phyloP scores from a whole-genome alignment of 768 basidiomycete genomes.

The Clitopilus hobsonii region DNA sequence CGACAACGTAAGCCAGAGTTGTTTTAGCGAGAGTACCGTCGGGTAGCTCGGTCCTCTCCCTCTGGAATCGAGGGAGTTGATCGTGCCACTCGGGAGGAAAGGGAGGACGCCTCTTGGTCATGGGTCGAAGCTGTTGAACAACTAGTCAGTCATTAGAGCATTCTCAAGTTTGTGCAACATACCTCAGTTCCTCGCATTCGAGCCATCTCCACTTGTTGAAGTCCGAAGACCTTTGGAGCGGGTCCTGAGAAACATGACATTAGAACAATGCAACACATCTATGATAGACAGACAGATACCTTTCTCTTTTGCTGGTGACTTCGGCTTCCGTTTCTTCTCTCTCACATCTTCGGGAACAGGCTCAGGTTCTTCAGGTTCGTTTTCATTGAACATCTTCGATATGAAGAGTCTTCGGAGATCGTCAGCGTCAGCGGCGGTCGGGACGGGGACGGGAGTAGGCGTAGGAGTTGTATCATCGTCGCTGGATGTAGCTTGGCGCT shows the following conservation, averaged over 20 bases:
- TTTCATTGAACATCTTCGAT: constrained; percentile 58
- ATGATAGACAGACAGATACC: not conserved
- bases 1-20: constrained; percentile 44
- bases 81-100: constrained; percentile 29
- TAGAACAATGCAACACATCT: not conserved
- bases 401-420: constrained; percentile 52
- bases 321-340: not conserved
- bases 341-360: too few relatives aligned
- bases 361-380: constrained; percentile 12
- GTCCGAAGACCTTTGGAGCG: not conserved
- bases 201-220: not conserved
- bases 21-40: constrained; percentile 9
- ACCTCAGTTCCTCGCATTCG: not conserved
- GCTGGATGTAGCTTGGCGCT: constrained; percentile 17
- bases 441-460: constrained; percentile 16
- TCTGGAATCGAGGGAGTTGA: constrained; percentile 31
- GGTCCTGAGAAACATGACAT: not conserved
- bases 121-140: not conserved
- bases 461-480: constrained; percentile 12
- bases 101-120: constrained; percentile 18
- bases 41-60: not conserved
- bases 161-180: not conserved
- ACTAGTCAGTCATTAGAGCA: not conserved
- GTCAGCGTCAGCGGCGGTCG: constrained; percentile 32
- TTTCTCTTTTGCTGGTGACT: not conserved